Conservation (phyloP, 1,284 basidiomycete species). For the Pseudozyma tsukubaensis region DNA sequence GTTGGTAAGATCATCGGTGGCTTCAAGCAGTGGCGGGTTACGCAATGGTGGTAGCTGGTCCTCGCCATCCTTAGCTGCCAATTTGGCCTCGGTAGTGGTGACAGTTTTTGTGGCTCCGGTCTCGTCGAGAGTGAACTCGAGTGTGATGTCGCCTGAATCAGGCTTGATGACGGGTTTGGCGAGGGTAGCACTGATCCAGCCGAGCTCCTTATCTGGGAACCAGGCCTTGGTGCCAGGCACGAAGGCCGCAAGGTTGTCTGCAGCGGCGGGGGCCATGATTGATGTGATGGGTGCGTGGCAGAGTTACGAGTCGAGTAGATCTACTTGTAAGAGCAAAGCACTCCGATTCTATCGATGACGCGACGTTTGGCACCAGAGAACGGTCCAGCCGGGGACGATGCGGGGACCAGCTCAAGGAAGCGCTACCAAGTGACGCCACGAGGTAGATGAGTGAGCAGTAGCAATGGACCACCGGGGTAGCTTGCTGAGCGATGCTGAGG, state of each 20-base stretch:
- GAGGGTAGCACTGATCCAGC: constrained; percentile 91
- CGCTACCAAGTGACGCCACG: neutral
- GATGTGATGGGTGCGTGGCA: neutral
- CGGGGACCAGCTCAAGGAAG: neutral
- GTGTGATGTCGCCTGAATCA: constrained; percentile 50
- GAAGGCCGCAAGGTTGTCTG: constrained; percentile 64
- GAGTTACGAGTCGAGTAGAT: neutral
- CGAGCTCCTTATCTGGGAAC: constrained; percentile 91
- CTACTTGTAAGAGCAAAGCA: neutral
- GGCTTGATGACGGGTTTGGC: constrained; percentile 69
- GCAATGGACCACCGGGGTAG: constrained; percentile 28
- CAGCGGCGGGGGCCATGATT: constrained; percentile 49
- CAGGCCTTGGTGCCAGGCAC: constrained; percentile 70
- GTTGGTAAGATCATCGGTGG: constrained; percentile 96
- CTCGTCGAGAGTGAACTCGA: constrained; percentile 64
- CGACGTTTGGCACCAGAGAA: neutral
- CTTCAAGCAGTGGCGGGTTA: constrained; percentile 95
- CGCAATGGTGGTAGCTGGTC: constrained; percentile 84
- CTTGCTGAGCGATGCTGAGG: constrained; percentile 19
- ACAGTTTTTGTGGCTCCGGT: constrained; percentile 56
- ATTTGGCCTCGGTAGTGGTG: constrained; percentile 55
- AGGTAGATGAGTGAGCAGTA: no score
- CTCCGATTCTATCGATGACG: neutral
- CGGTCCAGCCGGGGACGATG: constrained; percentile 10
- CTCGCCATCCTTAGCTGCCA: constrained; percentile 49